A percentile compares a stretch with the other conserved stretches of the same genome.
phyloP scores from a whole-genome alignment of 2,329 filamentous ascomycete species.

The Elsinoe ampelina region DNA sequence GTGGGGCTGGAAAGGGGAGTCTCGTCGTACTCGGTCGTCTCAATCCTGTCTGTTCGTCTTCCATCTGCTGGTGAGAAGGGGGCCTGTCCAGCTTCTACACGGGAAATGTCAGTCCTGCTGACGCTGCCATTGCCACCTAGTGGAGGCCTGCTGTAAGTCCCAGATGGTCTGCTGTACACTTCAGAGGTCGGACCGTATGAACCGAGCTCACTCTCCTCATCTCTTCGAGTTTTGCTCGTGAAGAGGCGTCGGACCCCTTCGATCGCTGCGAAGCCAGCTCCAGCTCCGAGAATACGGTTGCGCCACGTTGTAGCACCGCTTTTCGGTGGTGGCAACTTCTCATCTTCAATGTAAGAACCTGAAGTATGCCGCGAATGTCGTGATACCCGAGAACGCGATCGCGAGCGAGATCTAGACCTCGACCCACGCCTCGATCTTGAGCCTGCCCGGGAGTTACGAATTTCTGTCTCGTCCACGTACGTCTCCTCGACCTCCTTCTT shows the following conservation, averaged over 20 bases:
- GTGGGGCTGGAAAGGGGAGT: slow-evolving; percentile 4
- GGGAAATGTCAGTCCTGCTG: slow-evolving; percentile 32
- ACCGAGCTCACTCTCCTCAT: slow-evolving; percentile 44
- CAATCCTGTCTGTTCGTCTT: slow-evolving; percentile 12
- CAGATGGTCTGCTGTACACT: slow-evolving; percentile 19
- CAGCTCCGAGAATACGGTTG: slow-evolving; percentile 37
- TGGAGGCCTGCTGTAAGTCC: slow-evolving; percentile 25
- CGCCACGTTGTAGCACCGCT: slow-evolving; percentile 32
- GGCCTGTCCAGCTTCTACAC: slow-evolving; percentile 13
- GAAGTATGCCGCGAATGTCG: slow-evolving; percentile 15
- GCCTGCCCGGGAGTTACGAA: slow-evolving; percentile 15
- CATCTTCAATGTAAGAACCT: slow-evolving; percentile 24
- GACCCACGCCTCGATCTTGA: slow-evolving; percentile 28
- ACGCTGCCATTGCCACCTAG: slow-evolving; percentile 32
- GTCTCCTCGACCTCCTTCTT: slow-evolving; percentile 25
- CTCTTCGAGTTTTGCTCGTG: slow-evolving; percentile 40
- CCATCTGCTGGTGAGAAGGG: slow-evolving; percentile 15
- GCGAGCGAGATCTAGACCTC: slow-evolving; percentile 2
- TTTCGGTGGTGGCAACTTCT: slow-evolving; percentile 31
- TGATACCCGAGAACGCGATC: slow-evolving; percentile 1
- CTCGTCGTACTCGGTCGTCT: not conserved
- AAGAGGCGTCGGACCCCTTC: slow-evolving; percentile 45
- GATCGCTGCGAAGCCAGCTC: slow-evolving; percentile 35
- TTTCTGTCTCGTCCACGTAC: slow-evolving; percentile 38
- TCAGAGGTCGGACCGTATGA: slow-evolving; percentile 31